These are phyloP conservation scores for Mycena pura DNA, from an alignment of 768 basidiomycete species.

Conservation along the genomic window DNA sequence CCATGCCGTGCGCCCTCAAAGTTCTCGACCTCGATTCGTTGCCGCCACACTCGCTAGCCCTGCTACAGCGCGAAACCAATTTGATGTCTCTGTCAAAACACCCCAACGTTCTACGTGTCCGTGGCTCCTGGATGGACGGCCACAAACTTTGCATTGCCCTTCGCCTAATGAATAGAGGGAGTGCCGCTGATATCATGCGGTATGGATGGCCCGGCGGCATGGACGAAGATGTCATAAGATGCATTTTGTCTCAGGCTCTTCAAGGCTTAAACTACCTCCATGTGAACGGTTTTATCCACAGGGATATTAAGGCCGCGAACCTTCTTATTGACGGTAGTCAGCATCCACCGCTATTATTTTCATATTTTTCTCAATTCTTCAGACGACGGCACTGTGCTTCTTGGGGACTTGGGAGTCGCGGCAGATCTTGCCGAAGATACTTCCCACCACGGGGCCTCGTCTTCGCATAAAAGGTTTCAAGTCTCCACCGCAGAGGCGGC, in stretches of 20 bases:
- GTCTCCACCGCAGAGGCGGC: constrained; percentile 39
- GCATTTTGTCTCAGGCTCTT: constrained; percentile 84
- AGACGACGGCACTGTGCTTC: constrained; percentile 86
- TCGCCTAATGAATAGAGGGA: constrained; percentile 89
- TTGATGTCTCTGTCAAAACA: constrained; percentile 93
- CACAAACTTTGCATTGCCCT: constrained; percentile 86
- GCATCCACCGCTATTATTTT: background rate
- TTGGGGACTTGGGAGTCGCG: constrained; percentile 93
- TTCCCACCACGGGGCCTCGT: constrained; percentile 36
- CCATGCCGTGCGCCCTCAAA: constrained; percentile 80
- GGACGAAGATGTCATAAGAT: constrained; percentile 88
- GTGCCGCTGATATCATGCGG: constrained; percentile 83
- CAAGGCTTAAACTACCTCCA: constrained; percentile 93
- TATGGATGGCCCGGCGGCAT: constrained; percentile 90
- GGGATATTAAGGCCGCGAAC: constrained; percentile 95
- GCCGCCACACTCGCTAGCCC: constrained; percentile 69
- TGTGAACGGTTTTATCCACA: constrained; percentile 88
- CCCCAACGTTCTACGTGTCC: constrained; percentile 90
- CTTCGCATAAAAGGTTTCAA: constrained; percentile 36
- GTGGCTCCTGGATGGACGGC: constrained; percentile 87
- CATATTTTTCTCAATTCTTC: background rate
- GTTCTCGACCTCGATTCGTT: constrained; percentile 87
- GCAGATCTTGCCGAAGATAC: constrained; percentile 79
- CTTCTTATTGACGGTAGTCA: constrained; percentile 60
- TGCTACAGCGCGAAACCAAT: constrained; percentile 85